These are phyloP conservation scores for Brassica incana DNA, from an alignment of 345 rosid species.

Conservation along the genomic window DNA sequence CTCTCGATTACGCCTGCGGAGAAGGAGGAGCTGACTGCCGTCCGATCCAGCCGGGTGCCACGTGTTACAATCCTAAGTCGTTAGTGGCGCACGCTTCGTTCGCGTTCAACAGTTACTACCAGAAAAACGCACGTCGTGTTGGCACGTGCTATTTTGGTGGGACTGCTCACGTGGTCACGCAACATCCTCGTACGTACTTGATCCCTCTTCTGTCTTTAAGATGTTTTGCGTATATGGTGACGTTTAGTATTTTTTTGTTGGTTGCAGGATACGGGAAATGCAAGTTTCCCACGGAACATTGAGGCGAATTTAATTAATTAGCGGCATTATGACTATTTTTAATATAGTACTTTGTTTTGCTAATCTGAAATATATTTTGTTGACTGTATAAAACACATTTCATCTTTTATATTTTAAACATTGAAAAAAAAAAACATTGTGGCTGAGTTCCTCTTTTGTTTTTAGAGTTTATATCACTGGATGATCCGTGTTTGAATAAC, in stretches of 20 bases:
- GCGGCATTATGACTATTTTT: neutral
- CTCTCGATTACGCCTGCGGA: conserved; percentile 79
- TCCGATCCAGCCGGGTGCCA: conserved; percentile 69
- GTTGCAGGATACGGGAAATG: conserved; percentile 55
- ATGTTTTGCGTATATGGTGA: neutral
- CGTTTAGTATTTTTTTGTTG: neutral
- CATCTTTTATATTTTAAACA: neutral
- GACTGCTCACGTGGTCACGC: conserved; percentile 66
- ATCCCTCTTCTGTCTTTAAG: neutral
- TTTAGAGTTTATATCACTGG: neutral
- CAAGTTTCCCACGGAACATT: conserved; percentile 50
- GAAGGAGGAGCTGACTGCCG: conserved; percentile 91
- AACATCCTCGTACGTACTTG: conserved; percentile 60
- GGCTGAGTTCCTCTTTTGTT: neutral
- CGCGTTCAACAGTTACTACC: conserved; percentile 88
- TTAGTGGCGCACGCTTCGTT: conserved; percentile 81
- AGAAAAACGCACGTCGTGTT: conserved; percentile 59
- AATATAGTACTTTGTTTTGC: neutral
- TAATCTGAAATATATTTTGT: conserved; percentile 3
- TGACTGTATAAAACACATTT: neutral
- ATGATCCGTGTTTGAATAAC: no score
- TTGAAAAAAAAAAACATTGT: neutral
- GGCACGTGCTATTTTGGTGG: conserved; percentile 82
- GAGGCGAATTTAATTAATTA: conserved; percentile 3
- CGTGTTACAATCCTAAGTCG: conserved; percentile 64